phyloP scores from a whole-genome alignment of 108 stramenopile genomes.

The Cafeteria roenbergensis region DNA sequence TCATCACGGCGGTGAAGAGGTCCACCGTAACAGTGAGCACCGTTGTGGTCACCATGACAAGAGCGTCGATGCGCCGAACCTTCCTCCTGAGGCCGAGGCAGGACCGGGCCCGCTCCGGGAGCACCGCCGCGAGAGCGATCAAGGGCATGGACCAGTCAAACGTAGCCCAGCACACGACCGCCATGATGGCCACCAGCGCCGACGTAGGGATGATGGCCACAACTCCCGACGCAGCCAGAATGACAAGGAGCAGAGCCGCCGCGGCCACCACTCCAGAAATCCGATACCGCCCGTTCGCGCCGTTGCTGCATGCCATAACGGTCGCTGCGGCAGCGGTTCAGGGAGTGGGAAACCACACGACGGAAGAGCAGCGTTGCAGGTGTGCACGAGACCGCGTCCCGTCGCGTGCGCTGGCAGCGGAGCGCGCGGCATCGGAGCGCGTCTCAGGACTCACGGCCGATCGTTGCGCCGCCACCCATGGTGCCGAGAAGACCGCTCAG shows the following conservation, averaged over 20 bases:
- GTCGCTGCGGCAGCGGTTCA: too few relatives aligned
- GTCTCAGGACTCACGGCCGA: too few relatives aligned
- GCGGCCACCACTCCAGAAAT: conserved; percentile 19
- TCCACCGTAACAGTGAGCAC: conserved; percentile 29
- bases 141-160: conserved; percentile 28
- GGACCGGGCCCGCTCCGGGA: conserved; percentile 17
- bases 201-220: conserved; percentile 30
- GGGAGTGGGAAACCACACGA: too few relatives aligned
- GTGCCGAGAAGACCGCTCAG: conserved; percentile 29
- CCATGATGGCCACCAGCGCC: conserved; percentile 31
- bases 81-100: conserved; percentile 17
- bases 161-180: conserved; percentile 25
- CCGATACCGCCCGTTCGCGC: conserved; percentile 17
- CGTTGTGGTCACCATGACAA: conserved; percentile 30
- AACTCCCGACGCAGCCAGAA: conserved; percentile 22
- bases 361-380: too few relatives aligned
- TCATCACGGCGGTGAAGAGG: conserved; percentile 28
- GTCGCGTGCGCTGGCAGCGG: too few relatives aligned
- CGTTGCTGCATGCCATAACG: not conserved
- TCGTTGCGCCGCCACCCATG: conserved; percentile 33
- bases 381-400: too few relatives aligned
- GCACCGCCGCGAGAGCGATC: conserved; percentile 20
- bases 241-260: conserved; percentile 19
- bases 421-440: too few relatives aligned
- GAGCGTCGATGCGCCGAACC: conserved; percentile 29